Evolutionary conservation across 257 asterid genomes (phyloP).

Genomic region (Gentiana macrophylla): DNA sequence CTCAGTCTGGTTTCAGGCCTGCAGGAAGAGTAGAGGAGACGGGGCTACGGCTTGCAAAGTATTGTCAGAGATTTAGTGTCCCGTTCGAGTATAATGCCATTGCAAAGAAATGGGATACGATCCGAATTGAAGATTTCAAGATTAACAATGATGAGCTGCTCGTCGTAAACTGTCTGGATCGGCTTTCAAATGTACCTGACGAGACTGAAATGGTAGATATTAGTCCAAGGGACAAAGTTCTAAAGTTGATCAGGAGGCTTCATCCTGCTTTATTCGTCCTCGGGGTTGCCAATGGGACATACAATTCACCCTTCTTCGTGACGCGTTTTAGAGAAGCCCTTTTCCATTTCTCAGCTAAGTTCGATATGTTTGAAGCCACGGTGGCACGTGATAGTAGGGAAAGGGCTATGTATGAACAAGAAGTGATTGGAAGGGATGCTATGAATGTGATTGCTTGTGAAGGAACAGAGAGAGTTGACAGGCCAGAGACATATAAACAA

Average conservation of each 20-base stretch:
- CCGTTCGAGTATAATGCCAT: constrained; percentile 27
- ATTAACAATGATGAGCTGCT: constrained; percentile 17
- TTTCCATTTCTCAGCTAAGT: constrained; percentile 27
- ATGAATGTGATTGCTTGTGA: constrained; percentile 33
- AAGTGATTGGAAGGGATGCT: constrained; percentile 23
- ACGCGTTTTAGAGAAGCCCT: constrained; percentile 32
- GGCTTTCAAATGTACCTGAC: constrained; percentile 33
- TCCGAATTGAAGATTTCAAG: constrained; percentile 20
- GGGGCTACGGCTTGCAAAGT: constrained; percentile 23
- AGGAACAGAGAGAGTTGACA: constrained; percentile 32
- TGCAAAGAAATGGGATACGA: constrained; percentile 33
- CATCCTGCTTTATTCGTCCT: constrained; percentile 23
- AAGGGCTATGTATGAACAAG: constrained; percentile 20
- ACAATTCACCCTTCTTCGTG: constrained; percentile 26
- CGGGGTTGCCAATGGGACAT: constrained; percentile 24
- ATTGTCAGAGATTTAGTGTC: constrained; percentile 23
- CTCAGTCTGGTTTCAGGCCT: constrained; percentile 36
- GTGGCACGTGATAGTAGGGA: constrained; percentile 17
- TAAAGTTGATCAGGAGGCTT: constrained; percentile 22
- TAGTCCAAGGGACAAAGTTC: constrained; percentile 30
- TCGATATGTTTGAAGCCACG: constrained; percentile 24
- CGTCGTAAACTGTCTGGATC: constrained; percentile 25
- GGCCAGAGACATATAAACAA: constrained; percentile 33
- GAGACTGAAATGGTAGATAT: constrained; percentile 23
- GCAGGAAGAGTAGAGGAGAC: constrained; percentile 32